Evolutionary conservation across 495 filamentous ascomycete species (phyloP).

Genomic region (Chaetomium fimeti): DNA sequence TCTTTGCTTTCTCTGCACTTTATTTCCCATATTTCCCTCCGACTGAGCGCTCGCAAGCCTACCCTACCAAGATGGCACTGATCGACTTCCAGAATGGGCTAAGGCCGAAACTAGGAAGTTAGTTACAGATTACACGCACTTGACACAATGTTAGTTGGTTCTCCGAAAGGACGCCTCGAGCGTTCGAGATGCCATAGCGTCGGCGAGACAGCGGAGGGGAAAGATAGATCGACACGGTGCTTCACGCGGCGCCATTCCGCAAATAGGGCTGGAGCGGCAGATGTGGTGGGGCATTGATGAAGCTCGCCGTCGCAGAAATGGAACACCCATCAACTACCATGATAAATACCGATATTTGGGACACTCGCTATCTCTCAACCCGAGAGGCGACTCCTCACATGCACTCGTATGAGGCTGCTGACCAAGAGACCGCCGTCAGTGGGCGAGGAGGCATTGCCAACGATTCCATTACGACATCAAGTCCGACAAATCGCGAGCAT

Average conservation of each 20-base stretch:
- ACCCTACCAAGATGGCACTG: not conserved
- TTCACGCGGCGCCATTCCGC: not conserved
- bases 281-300: not conserved
- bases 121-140: not conserved
- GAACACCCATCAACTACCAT: not conserved
- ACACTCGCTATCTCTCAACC: too few relatives aligned
- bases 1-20: not conserved
- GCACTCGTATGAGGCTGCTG: too few relatives aligned
- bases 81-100: not conserved
- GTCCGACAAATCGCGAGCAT: too few relatives aligned
- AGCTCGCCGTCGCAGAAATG: not conserved
- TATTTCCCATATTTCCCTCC: too few relatives aligned
- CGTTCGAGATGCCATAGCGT: not conserved
- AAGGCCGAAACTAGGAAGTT: not conserved
- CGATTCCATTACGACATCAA: too few relatives aligned
- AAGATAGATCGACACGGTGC: not conserved
- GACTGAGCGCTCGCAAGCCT: not conserved
- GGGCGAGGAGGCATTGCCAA: too few relatives aligned
- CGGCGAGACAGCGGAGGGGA: not conserved
- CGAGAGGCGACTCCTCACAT: not conserved
- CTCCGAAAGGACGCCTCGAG: not conserved
- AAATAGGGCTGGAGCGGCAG: not conserved
- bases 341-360: not conserved
- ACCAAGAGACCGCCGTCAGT: too few relatives aligned
- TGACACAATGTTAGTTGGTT: not conserved